These are phyloP conservation scores for Fusarium cicatricum DNA, from an alignment of 2,329 filamentous ascomycete species.

Conservation along the genomic window DNA sequence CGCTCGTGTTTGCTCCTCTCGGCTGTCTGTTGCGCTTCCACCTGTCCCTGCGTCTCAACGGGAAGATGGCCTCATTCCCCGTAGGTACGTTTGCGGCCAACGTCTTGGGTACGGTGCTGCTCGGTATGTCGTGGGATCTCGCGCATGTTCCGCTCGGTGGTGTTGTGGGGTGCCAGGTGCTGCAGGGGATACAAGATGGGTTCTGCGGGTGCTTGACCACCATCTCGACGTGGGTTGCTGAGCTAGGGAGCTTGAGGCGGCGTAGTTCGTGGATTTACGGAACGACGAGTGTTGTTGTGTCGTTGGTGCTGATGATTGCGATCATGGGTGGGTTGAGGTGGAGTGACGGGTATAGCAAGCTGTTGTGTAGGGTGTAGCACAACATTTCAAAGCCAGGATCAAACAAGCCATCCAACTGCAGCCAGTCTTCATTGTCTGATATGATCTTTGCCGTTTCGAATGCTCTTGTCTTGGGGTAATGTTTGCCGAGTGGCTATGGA, in stretches of 20 bases:
- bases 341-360: constrained; percentile 63
- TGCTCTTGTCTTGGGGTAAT: too few relatives aligned
- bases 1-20: constrained; percentile 81
- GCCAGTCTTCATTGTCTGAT: too few relatives aligned
- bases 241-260: constrained; percentile 62
- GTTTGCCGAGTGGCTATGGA: background rate
- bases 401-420: background rate
- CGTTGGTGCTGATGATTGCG: constrained; percentile 67
- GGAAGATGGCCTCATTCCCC: constrained; percentile 72
- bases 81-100: constrained; percentile 89
- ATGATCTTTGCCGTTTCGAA: too few relatives aligned
- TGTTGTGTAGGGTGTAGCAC: constrained; percentile 27
- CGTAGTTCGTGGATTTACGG: constrained; percentile 74
- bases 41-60: constrained; percentile 74
- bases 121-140: constrained; percentile 81
- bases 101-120: constrained; percentile 75
- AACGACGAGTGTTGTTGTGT: constrained; percentile 64
- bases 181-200: constrained; percentile 72
- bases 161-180: constrained; percentile 70
- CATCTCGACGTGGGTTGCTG: constrained; percentile 72
- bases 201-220: constrained; percentile 74
- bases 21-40: constrained; percentile 83
- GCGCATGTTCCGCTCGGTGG: constrained; percentile 70
- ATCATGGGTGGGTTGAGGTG: constrained; percentile 81
- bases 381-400: background rate